Percentiles rank a stretch among this genome's conserved stretches.
These are phyloP conservation scores for Ascochyta pisi DNA, from an alignment of 2,329 filamentous ascomycete genomes.

Conservation along the genomic window DNA sequence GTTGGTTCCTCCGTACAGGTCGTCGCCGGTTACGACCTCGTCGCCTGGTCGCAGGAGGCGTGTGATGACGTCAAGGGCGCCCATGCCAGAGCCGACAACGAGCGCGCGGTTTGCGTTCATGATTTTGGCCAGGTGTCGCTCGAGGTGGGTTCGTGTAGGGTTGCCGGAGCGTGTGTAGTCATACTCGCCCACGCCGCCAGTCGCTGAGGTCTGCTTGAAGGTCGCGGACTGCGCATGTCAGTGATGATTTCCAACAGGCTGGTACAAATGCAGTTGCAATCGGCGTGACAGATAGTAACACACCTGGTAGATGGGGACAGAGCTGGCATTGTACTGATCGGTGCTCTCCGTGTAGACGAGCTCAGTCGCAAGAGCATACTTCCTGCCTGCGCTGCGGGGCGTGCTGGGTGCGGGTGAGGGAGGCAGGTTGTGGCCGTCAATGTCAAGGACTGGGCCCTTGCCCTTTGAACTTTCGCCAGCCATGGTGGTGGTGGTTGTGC, in stretches of 20 bases:
- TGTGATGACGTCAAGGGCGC: constrained; percentile 93
- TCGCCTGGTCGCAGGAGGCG: constrained; percentile 89
- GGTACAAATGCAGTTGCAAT: background rate
- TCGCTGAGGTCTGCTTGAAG: constrained; percentile 89
- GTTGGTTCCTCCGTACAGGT: constrained; percentile 95
- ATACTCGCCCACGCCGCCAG: constrained; percentile 83
- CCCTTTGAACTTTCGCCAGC: constrained; percentile 43
- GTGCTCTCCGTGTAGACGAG: constrained; percentile 94
- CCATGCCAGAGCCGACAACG: constrained; percentile 96
- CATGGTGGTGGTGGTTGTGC: constrained; percentile 30
- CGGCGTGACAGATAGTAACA: background rate
- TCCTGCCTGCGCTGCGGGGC: constrained; percentile 76
- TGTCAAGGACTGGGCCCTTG: constrained; percentile 46
- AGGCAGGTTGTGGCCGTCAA: constrained; percentile 50
- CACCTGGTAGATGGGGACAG: constrained; percentile 93
- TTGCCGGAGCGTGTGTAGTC: constrained; percentile 99
- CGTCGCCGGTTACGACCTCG: constrained; percentile 95
- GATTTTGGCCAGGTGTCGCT: constrained; percentile 97
- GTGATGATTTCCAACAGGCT: background rate
- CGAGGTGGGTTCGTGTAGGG: constrained; percentile 92
- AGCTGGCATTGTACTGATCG: constrained; percentile 97
- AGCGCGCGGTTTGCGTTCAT: constrained; percentile 94
- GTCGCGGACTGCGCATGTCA: constrained; percentile 76
- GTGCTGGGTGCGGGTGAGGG: constrained; percentile 88
- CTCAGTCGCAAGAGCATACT: constrained; percentile 94